A percentile compares a stretch with the other conserved stretches of the same genome.
Conservation (phyloP, 345 rosid genomes). For the Euphorbia pulcherrima region DNA sequence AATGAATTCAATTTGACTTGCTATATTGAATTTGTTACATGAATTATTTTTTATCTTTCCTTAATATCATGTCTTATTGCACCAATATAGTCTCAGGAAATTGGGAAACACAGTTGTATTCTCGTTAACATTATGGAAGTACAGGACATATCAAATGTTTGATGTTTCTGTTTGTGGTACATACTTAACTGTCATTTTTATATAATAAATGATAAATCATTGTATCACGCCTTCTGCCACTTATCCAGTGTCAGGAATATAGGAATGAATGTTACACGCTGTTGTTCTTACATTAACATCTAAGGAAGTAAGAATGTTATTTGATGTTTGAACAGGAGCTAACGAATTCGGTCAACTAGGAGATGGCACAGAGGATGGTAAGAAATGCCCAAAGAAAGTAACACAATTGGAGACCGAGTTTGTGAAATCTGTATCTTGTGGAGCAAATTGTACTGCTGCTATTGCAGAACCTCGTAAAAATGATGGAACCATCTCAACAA, state of each 20-base stretch:
- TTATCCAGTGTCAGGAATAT: neutral
- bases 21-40: neutral
- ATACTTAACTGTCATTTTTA: neutral
- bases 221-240: slow-evolving; percentile 1
- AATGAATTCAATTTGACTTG: neutral
- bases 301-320: neutral
- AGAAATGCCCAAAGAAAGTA: slow-evolving; percentile 75
- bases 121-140: too few relatives aligned
- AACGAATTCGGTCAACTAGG: slow-evolving; percentile 97
- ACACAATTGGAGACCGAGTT: slow-evolving; percentile 74
- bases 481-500: slow-evolving; percentile 57
- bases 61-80: too few relatives aligned
- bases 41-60: too few relatives aligned
- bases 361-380: slow-evolving; percentile 87
- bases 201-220: neutral
- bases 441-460: slow-evolving; percentile 90
- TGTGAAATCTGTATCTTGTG: slow-evolving; percentile 87
- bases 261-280: neutral
- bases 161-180: neutral
- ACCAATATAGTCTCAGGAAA: too few relatives aligned
- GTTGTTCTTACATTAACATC: neutral
- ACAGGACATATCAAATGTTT: too few relatives aligned
- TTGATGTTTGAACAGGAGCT: slow-evolving; percentile 46
- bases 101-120: too few relatives aligned
- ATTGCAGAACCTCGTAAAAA: slow-evolving; percentile 73